Percentiles rank a stretch among this genome's conserved stretches.
These are phyloP conservation scores for Clavispora phyllophila DNA, from an alignment of 805 yeast species.

Conservation along the genomic window DNA sequence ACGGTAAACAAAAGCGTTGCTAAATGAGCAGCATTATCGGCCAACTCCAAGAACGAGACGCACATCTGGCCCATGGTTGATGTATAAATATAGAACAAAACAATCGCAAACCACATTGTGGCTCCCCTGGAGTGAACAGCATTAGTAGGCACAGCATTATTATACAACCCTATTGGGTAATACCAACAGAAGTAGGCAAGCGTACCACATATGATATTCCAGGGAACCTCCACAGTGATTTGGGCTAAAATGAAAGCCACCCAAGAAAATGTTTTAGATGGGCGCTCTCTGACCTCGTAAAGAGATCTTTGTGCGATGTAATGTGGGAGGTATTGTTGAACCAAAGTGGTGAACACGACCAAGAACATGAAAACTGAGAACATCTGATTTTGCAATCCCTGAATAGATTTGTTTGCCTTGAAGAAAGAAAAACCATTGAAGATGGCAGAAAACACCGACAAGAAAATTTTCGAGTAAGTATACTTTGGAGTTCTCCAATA, in stretches of 20 bases:
- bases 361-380: slow-evolving; percentile 67
- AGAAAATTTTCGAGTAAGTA: slow-evolving; percentile 12
- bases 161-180: slow-evolving; percentile 13
- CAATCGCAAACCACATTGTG: slow-evolving; percentile 42
- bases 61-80: slow-evolving; percentile 55
- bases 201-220: slow-evolving; percentile 51
- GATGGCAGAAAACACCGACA: slow-evolving; percentile 9
- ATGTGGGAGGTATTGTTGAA: slow-evolving; percentile 59
- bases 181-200: slow-evolving; percentile 16
- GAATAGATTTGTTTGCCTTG: slow-evolving; percentile 15
- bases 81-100: slow-evolving; percentile 46
- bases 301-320: slow-evolving; percentile 54
- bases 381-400: slow-evolving; percentile 60
- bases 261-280: slow-evolving; percentile 70
- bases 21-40: slow-evolving; percentile 61
- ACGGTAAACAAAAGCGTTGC: slow-evolving; percentile 54
- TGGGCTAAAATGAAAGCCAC: slow-evolving; percentile 56
- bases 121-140: slow-evolving; percentile 54
- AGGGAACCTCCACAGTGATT: slow-evolving; percentile 61
- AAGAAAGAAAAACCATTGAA: slow-evolving; percentile 15
- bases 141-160: slow-evolving; percentile 49
- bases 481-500: slow-evolving; percentile 31
- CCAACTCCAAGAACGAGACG: slow-evolving; percentile 54
- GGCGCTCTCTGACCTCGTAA: slow-evolving; percentile 70
- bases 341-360: slow-evolving; percentile 49